A percentile compares a stretch with the other conserved stretches of the same genome.
These are phyloP conservation scores for Phoenix roebelenii DNA, from an alignment of 176 grass and related monocot genomes.

Conservation along the genomic window DNA sequence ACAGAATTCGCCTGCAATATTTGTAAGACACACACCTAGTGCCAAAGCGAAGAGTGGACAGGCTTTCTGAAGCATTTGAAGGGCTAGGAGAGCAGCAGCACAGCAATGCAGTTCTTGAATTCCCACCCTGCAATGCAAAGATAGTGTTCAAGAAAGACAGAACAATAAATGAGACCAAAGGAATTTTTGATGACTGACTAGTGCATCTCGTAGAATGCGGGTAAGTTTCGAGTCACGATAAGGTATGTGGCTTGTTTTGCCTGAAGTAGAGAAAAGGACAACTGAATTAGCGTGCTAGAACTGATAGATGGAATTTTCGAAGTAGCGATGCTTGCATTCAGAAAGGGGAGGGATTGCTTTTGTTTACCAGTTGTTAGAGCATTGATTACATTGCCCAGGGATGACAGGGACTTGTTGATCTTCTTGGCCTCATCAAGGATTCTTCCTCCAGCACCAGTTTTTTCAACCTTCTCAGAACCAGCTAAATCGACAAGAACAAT, in stretches of 20 bases:
- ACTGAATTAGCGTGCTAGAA: not conserved
- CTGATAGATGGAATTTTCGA: too few species aligned
- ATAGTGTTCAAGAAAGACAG: conserved; percentile 1
- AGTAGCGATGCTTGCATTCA: too few species aligned
- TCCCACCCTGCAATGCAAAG: conserved; percentile 57
- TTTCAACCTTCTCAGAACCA: conserved; percentile 90
- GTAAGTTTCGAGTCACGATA: conserved; percentile 88
- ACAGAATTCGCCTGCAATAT: conserved; percentile 5
- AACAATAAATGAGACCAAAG: too few species aligned
- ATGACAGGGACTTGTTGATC: conserved; percentile 88
- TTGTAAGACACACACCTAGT: conserved; percentile 43
- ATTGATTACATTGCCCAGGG: conserved; percentile 88
- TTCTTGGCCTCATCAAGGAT: conserved; percentile 87
- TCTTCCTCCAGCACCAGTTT: conserved; percentile 66
- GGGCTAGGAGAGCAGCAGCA: conserved; percentile 87
- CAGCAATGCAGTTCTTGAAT: conserved; percentile 66
- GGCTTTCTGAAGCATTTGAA: conserved; percentile 60
- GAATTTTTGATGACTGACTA: conserved; percentile 37
- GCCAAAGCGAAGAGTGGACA: conserved; percentile 83
- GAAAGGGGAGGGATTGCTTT: not conserved
- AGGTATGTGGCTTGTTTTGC: conserved; percentile 75
- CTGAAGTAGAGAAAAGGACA: conserved; percentile 32
- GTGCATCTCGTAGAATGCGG: conserved; percentile 86
- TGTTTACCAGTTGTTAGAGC: conserved; percentile 64
- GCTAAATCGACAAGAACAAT: conserved; percentile 87